Evolutionary conservation across 768 basidiomycete species (phyloP).

Genomic region (Podaxis sp.): DNA sequence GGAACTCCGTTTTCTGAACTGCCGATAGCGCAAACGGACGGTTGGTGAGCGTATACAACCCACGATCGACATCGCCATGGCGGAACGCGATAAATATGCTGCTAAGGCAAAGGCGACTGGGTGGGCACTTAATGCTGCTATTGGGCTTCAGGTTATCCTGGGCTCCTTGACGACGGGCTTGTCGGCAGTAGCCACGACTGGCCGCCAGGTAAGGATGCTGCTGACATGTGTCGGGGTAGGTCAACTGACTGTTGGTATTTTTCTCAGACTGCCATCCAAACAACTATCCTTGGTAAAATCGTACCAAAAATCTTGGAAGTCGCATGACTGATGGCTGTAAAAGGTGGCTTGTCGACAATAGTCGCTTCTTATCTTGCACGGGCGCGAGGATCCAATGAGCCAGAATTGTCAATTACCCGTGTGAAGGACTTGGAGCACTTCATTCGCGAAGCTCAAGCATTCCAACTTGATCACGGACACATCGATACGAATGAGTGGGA

Average conservation of each 20-base stretch:
- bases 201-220: conserved; percentile 35
- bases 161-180: conserved; percentile 70
- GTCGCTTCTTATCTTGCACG: conserved; percentile 74
- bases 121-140: conserved; percentile 46
- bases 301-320: not conserved
- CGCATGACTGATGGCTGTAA: not conserved
- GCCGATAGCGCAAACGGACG: conserved; percentile 29
- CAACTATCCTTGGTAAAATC: conserved; percentile 37
- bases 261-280: conserved; percentile 34
- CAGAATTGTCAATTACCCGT: conserved; percentile 57
- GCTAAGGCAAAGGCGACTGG: conserved; percentile 43
- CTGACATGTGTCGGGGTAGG: not conserved
- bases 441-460: conserved; percentile 59
- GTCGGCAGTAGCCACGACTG: conserved; percentile 43
- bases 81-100: conserved; percentile 47
- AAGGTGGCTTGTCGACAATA: conserved; percentile 66
- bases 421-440: conserved; percentile 66
- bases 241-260: not conserved
- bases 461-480: conserved; percentile 57
- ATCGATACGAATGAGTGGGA: conserved; percentile 34
- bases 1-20: not conserved
- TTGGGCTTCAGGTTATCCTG: conserved; percentile 60
- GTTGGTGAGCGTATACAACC: conserved; percentile 54
- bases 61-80: conserved; percentile 47
- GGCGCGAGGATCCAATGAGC: conserved; percentile 67